A percentile compares a stretch with the other conserved stretches of the same genome.
Conservation (phyloP, 1,139 yeast species). For the Zygosaccharomyces sapae region DNA sequence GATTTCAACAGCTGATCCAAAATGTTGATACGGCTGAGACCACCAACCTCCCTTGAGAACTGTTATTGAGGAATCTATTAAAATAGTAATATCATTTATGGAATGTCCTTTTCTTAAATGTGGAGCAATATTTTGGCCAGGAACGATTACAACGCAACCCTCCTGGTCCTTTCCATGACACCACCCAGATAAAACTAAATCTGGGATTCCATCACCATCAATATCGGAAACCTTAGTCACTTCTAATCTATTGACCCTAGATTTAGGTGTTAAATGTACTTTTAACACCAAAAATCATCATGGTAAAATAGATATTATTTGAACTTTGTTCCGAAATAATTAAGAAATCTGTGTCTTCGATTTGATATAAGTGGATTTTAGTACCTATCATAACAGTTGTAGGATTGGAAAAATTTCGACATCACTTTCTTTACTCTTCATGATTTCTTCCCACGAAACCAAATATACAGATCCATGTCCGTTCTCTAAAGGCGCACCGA, state of each 20-base stretch:
- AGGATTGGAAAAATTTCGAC: slow-evolving; percentile 6
- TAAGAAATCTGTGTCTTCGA: slow-evolving; percentile 31
- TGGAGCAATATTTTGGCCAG: slow-evolving; percentile 33
- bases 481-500: slow-evolving; percentile 48
- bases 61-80: slow-evolving; percentile 14
- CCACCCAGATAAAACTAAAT: slow-evolving; percentile 43
- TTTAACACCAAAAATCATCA: slow-evolving; percentile 28
- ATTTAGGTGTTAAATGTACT: slow-evolving; percentile 20
- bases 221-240: slow-evolving; percentile 33
- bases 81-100: slow-evolving; percentile 15
- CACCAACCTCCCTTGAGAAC: slow-evolving; percentile 13
- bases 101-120: slow-evolving; percentile 19
- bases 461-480: slow-evolving; percentile 42
- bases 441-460: slow-evolving; percentile 33
- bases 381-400: slow-evolving; percentile 38
- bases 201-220: slow-evolving; percentile 40
- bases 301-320: slow-evolving; percentile 27
- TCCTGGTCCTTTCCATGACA: slow-evolving; percentile 41
- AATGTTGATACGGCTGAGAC: slow-evolving; percentile 38
- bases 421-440: background rate
- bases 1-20: slow-evolving; percentile 36
- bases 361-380: slow-evolving; percentile 24
- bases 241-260: slow-evolving; percentile 15
- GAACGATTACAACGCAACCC: slow-evolving; percentile 42
- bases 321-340: slow-evolving; percentile 40